Conservation (phyloP, 202 grass and related monocot genomes). For the Bolboschoenoplectus hybrid region DNA sequence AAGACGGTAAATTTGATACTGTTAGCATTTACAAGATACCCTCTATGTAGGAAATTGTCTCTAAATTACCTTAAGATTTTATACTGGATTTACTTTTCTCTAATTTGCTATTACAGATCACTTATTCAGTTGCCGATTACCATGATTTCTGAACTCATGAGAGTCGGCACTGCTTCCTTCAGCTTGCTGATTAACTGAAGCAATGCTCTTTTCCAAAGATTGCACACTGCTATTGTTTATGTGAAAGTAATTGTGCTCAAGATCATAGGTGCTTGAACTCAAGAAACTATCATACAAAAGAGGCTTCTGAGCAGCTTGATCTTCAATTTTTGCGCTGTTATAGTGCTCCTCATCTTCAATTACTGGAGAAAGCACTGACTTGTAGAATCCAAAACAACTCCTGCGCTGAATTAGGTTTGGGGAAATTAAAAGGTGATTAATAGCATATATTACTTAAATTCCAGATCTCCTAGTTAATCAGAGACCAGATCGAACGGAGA, state of each 20-base stretch:
- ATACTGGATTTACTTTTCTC: too few species aligned
- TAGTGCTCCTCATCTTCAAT: slow-evolving; percentile 77
- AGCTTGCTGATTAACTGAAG: slow-evolving; percentile 66
- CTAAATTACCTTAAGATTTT: neutral
- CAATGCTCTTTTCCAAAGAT: slow-evolving; percentile 62
- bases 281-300: slow-evolving; percentile 73
- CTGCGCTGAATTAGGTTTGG: slow-evolving; percentile 90
- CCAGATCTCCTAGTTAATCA: neutral
- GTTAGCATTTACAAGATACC: too few species aligned
- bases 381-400: slow-evolving; percentile 83
- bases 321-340: slow-evolving; percentile 76
- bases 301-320: slow-evolving; percentile 54
- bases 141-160: slow-evolving; percentile 90
- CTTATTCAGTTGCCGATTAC: slow-evolving; percentile 44
- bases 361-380: slow-evolving; percentile 57
- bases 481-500: slow-evolving; percentile 12
- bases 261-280: slow-evolving; percentile 79
- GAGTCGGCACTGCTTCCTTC: slow-evolving; percentile 72
- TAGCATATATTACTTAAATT: slow-evolving; percentile 24
- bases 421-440: slow-evolving; percentile 30
- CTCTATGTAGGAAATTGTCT: neutral
- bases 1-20: too few species aligned
- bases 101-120: neutral
- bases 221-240: slow-evolving; percentile 52
- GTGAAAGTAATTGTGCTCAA: slow-evolving; percentile 47